Base-by-base conservation (phyloP, 1,139 yeast genomes). In the Lodderomyces margitis region DNA sequence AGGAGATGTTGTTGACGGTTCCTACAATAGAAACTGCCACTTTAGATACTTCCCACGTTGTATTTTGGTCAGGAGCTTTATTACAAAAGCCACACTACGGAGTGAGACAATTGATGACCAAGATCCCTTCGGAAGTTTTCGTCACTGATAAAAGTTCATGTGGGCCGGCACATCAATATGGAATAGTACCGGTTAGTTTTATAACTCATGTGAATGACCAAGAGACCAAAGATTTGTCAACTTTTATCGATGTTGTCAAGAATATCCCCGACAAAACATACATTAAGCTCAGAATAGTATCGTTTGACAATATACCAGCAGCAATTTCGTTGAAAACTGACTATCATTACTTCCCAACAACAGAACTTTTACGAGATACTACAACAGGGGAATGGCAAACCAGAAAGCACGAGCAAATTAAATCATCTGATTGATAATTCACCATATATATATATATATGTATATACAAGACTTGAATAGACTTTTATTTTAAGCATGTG, bases 301-400 rank as follows among this genome's bases (percentile, higher is more conserved):
- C 95, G 0, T 87, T 85, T 61, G 96, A 89, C 53, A 83, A 83
- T 48, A 81, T 87, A 19, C 96, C 96, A 11, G 78, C 81, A 53
- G 96, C 96, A 2, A 81, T 85, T 42, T 83, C 96, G 1, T 64
- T 89, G 55, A 88, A 88, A 62, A 87, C 95, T 1, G 87, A 87
- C 59, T 87, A 87, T 55, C 97, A 89, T 58, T 91, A 89, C 58
- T 89, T 87, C 73, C 95, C 95, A 34, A 88, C 96, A 0, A 73
- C 79, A 9, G 91, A 84, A 56, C 61, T 87, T 50, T 74, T 69
- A 49, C 76, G 74, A 51, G 70, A 74, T 47, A 54, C 52, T 10
- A 59, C 51, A 2, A 57, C 64, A 7, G 72, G 71, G 10, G 68
- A 71, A 48, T 82, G 89, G 88, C 62, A 66, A 34, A 78, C 75